phyloP scores from a whole-genome alignment of 2,329 filamentous ascomycete genomes.

The Colletotrichum coccodes region DNA sequence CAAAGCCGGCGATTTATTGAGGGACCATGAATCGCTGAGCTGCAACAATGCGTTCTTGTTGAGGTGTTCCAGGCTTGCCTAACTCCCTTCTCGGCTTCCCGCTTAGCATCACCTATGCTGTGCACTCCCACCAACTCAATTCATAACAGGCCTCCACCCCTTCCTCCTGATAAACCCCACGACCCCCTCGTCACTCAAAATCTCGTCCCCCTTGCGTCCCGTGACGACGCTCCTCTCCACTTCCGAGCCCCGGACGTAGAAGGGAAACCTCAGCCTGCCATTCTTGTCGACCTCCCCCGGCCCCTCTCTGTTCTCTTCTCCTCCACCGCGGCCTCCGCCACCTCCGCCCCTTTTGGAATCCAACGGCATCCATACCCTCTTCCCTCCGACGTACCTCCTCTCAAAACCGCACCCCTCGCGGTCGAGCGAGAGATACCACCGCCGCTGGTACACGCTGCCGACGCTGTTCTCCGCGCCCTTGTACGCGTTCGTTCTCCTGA shows the following conservation, averaged over 20 bases:
- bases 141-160: conserved; percentile 65
- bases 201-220: conserved; percentile 66
- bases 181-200: conserved; percentile 71
- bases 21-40: too few relatives aligned
- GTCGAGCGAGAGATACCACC: conserved; percentile 75
- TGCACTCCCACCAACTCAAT: too few relatives aligned
- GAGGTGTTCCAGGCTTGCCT: too few relatives aligned
- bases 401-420: conserved; percentile 67
- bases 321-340: conserved; percentile 35
- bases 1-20: too few relatives aligned
- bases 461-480: conserved; percentile 73
- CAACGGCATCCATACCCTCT: neutral
- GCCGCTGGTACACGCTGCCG: conserved; percentile 73
- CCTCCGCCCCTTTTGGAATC: conserved; percentile 23
- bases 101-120: too few relatives aligned
- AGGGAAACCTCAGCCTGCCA: conserved; percentile 59
- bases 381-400: conserved; percentile 36
- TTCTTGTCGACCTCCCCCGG: neutral
- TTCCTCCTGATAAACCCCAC: conserved; percentile 64
- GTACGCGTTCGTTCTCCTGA: conserved; percentile 73
- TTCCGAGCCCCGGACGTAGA: conserved; percentile 70
- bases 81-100: too few relatives aligned
- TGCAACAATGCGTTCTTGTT: too few relatives aligned
- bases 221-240: conserved; percentile 75
- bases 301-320: conserved; percentile 22